These are phyloP conservation scores for Cordia subcordata DNA, from an alignment of 257 asterid species.

Conservation along the genomic window DNA sequence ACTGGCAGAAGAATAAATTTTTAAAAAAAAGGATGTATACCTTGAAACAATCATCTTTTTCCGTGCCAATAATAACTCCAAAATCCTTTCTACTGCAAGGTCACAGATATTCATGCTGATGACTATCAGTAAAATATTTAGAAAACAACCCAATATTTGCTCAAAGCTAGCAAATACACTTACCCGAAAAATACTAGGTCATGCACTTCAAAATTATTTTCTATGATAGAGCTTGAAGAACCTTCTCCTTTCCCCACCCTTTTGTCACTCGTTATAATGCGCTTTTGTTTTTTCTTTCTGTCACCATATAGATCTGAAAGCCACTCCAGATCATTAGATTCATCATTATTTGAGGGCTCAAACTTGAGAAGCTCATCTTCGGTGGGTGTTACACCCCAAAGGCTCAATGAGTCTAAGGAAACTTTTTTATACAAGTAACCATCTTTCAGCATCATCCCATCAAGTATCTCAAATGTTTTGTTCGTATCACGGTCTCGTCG, in stretches of 20 bases:
- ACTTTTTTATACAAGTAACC: conserved; percentile 86
- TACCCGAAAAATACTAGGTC: conserved; percentile 93
- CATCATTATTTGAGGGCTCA: conserved; percentile 72
- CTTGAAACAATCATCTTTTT: conserved; percentile 77
- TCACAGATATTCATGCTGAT: conserved; percentile 14
- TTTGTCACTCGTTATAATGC: conserved; percentile 38
- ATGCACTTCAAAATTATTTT: conserved; percentile 58
- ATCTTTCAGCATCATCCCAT: conserved; percentile 93
- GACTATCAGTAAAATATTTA: conserved; percentile 13
- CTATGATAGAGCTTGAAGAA: conserved; percentile 46
- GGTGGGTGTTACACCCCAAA: conserved; percentile 81
- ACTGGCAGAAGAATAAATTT: conserved; percentile 11
- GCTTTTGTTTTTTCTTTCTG: conserved; percentile 46
- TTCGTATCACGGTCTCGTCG: conserved; percentile 89
- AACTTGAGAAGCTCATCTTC: conserved; percentile 88
- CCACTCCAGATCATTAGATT: conserved; percentile 66
- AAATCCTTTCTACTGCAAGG: conserved; percentile 75
- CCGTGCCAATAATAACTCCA: conserved; percentile 80
- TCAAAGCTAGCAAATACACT: conserved; percentile 19
- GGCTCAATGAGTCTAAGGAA: conserved; percentile 59
- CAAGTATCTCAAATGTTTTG: conserved; percentile 62
- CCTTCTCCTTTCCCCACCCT: conserved; percentile 57
- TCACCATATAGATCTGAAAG: conserved; percentile 84
- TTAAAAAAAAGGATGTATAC: conserved; percentile 31
- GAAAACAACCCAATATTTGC: conserved; percentile 4